Evolutionary conservation across 148 eudicot genomes (phyloP), one percentile per base, ranked within the genome.

Genomic region (Camellia granthamiana): DNA sequence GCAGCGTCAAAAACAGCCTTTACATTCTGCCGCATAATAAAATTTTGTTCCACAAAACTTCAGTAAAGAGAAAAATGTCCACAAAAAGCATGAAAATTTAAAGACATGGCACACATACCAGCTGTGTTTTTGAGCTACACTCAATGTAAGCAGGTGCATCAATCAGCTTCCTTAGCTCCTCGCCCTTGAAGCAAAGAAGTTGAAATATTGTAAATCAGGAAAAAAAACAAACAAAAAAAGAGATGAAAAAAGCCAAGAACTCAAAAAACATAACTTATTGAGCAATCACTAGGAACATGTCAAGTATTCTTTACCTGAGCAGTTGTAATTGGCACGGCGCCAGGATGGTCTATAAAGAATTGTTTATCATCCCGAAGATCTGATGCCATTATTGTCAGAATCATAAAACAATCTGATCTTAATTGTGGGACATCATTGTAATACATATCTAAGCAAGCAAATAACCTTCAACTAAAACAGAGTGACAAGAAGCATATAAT

Each of bases 1-100:
- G 99, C 99, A 79, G 93, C 97, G 76, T 96, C 99, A 78, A 96
- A 96, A 55, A 96, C 99, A 72, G 81, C 89, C 89, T 96, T 96
- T 41, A 96, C 93, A 76, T 93, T 93, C 99, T 96, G 91, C 62
- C 76, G 38, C 38, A 43, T 52, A 80, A 67, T 4, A 43, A 71
- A 11, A 15, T 71, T 49, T 43, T 58, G 23, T 60, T 0, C 42
- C 74, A 58, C 7, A 69, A 19, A 9, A 52, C 9, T 51, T 16
- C 19, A 70, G 52, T 21, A 70, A 62, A 70, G 23, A 59, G 69
- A 77, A 14, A 63, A 63, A 43, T 18, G 51, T 49, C 6, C 52
- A 49, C 5, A 49, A 49, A 49, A 49, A 49, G 52, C 46, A 9
- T 60, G 42, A 60, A 42, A 54, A 11, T 23, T 8, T 18, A 2